Base-by-base conservation (phyloP, 345 rosid species). In the Odontarrhena argentea region DNA sequence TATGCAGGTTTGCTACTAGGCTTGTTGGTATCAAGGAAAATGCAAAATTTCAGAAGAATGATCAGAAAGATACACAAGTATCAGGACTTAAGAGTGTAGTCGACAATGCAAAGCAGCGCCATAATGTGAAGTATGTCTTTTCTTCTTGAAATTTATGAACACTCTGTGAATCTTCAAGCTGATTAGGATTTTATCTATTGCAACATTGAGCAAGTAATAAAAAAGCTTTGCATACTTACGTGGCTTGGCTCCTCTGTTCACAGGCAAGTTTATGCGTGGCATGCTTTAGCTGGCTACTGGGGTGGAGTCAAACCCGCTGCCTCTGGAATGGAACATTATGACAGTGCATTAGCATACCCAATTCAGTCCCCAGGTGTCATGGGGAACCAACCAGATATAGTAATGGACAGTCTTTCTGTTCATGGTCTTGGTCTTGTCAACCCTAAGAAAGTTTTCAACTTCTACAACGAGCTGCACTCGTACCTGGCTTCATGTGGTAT, bases 281-380 rank as follows among this genome's bases (percentile, higher is more conserved):
- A 94, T 77, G 99, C 99, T 66, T 82, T 94, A 72, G 92, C 95
- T 68, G 96, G 96, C 46, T 94, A 94, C 71, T 94, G 99, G 99
- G 99, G 99, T 8, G 99, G 99, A 62, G 96, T 94, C 35, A 87
- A 91, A 71, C 99, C 99, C 1, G 88, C 95, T 15, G 95, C 92
- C 22, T 65, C 85, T 42, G 99, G 96, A 46, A 91, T 94, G 96
- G 97, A 94, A 79, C 92, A 94, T 72, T 94, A 91, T 38, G 99
- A 87, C 59, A 81, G 89, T 70, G 85, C 91, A 56, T 66, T 94
- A 35, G 97, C 96, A 26, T 94, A 91, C 74, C 99, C 99, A 25
- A 73, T 88, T 60, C 89, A 83, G 67, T 91, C 96, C 11, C 96
- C 89, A 25, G 97, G 99, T 54, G 83, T 94, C 42, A 2, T 80